Percentiles rank a stretch among this genome's conserved stretches.
phyloP scores from a whole-genome alignment of 257 asterid genomes.

The Parsonsia alboflavescens region DNA sequence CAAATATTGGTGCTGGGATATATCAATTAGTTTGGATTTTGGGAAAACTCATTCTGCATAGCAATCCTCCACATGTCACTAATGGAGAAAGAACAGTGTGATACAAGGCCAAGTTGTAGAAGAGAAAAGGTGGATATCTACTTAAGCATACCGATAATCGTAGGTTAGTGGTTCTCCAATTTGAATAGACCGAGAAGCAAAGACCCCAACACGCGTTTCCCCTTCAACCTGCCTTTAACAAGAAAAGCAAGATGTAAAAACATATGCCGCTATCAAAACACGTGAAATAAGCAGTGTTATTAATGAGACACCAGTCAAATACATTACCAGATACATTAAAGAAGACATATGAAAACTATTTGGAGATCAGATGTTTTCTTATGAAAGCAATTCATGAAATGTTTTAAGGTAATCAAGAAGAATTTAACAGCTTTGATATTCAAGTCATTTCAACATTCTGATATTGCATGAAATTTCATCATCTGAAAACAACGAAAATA shows the following conservation, averaged over 20 bases:
- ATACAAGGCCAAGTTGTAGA: background rate
- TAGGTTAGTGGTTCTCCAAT: slow-evolving; percentile 88
- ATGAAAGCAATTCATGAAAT: background rate
- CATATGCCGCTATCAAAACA: background rate
- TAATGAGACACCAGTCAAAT: background rate
- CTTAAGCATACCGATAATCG: slow-evolving; percentile 64
- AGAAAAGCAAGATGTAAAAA: slow-evolving; percentile 4
- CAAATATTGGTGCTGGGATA: background rate
- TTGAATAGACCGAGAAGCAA: slow-evolving; percentile 66
- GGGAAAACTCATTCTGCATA: background rate
- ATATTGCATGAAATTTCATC: background rate
- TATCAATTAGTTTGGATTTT: background rate
- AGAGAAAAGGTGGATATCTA: background rate
- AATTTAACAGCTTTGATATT: background rate
- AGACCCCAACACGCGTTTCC: slow-evolving; percentile 86
- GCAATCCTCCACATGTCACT: background rate
- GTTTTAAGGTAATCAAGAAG: background rate
- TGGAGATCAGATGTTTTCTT: no score
- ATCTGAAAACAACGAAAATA: slow-evolving; percentile 6
- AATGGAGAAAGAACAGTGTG: background rate
- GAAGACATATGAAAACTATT: background rate
- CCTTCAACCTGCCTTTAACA: slow-evolving; percentile 80
- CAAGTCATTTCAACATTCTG: background rate
- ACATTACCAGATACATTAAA: background rate
- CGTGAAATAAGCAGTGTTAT: background rate